Base-by-base conservation (phyloP, 2,329 filamentous ascomycete species). In the Didymosphaeria variabile region DNA sequence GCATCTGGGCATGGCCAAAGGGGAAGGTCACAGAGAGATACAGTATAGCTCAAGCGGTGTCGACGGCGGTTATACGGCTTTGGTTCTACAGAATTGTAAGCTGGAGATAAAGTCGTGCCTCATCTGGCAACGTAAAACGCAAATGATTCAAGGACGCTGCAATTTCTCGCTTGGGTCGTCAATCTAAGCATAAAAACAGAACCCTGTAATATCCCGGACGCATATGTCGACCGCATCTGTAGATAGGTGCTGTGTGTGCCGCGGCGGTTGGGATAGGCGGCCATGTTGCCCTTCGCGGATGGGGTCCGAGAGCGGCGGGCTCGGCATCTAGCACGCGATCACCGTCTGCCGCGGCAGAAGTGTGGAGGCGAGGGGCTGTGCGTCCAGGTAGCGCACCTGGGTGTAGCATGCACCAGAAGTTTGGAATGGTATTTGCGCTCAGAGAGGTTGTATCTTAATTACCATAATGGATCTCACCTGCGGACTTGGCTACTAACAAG, bases 1-100 rank as follows among this genome's bases (percentile, higher is more conserved):
- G 44, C 3, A 45, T 55, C 52, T 55, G 52, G 52, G 52, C 52
- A 44, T 32, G 38, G 26, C 52, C 8, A 34, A 55, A 44, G 38
- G 36, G 52, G 52, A 55, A 55, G 52, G 52, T 55, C 36, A 21
- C 38, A 23, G 19, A 13, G 5, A 4, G 6, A 29, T 29, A 6
- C 26, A 9, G 23, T 45, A 31, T 44, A 32, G 38, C 26, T 55
- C 52, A 45, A 23, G 38, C 52, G 21, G 52, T 44, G 23, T 32
- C 38, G 38, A 17, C n/a, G 52, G 38, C 52, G 38, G 45, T 47
- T 47, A 47, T 17, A 47, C 45, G 45, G 45, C 45, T 31, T 31
- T 17, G 13, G 23, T 31, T 9, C 5, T 31, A 47, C 29, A 47
- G 15, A 32, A n/a, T n/a, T 19, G 38, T 45, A 44, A 21, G 36